Conservation (phyloP, 83 land plant genomes). For the Picea abies region DNA sequence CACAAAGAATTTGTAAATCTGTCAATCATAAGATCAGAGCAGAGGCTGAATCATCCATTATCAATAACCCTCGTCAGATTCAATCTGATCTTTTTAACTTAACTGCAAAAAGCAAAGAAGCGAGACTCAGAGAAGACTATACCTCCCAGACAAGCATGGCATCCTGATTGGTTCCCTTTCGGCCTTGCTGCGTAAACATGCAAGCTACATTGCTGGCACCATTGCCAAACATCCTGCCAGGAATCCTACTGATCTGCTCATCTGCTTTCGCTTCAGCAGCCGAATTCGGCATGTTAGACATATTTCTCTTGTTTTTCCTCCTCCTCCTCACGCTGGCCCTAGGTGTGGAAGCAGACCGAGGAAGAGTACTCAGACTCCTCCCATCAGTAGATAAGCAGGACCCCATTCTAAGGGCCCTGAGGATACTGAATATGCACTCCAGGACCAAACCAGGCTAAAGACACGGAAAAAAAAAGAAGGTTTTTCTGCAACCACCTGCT, state of each 20-base stretch:
- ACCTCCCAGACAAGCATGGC: constrained; percentile 90
- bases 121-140: background rate
- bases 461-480: too few relatives aligned
- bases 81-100: background rate
- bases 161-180: constrained; percentile 75
- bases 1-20: background rate
- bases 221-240: constrained; percentile 55
- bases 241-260: constrained; percentile 30
- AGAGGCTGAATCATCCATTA: background rate
- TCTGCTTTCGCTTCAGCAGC: constrained; percentile 18
- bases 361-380: constrained; percentile 27
- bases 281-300: background rate
- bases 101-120: background rate
- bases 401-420: constrained; percentile 86
- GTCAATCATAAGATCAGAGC: background rate
- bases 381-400: constrained; percentile 74
- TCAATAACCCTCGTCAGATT: background rate
- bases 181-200: constrained; percentile 74
- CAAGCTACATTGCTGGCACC: constrained; percentile 45
- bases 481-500: too few relatives aligned
- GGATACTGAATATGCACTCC: constrained; percentile 57
- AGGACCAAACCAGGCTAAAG: constrained; percentile 15
- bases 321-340: constrained; percentile 22
- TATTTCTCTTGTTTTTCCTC: constrained; percentile 30
- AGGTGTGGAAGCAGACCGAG: constrained; percentile 26